phyloP scores from a whole-genome alignment of 768 basidiomycete species.

The Boletus vermiculosoides region DNA sequence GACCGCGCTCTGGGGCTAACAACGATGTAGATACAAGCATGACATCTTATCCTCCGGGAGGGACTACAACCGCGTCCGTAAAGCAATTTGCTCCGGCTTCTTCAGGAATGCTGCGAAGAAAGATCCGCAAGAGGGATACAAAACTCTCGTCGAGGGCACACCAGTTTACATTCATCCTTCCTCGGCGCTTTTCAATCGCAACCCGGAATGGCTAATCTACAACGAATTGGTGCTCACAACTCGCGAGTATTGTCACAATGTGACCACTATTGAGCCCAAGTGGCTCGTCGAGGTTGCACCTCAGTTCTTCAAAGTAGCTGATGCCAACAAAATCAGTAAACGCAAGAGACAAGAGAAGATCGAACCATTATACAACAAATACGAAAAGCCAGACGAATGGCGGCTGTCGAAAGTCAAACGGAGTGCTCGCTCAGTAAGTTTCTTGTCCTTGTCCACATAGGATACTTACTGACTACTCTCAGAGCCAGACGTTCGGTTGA shows the following conservation, averaged over 20 bases:
- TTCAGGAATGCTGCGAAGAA: slow-evolving; percentile 99
- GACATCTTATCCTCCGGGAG: slow-evolving; percentile 90
- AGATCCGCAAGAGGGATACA: slow-evolving; percentile 97
- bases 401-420: slow-evolving; percentile 88
- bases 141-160: slow-evolving; percentile 96
- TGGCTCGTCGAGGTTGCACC: slow-evolving; percentile 99
- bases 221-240: slow-evolving; percentile 96
- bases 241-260: slow-evolving; percentile 91
- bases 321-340: slow-evolving; percentile 96
- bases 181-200: slow-evolving; percentile 93
- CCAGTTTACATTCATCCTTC: slow-evolving; percentile 99
- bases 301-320: slow-evolving; percentile 98
- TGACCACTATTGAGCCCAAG: slow-evolving; percentile 95
- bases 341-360: slow-evolving; percentile 96
- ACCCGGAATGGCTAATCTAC: slow-evolving; percentile 95
- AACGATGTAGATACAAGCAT: slow-evolving; percentile 78
- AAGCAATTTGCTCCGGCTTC: slow-evolving; percentile 95
- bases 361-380: slow-evolving; percentile 93
- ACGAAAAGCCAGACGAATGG: slow-evolving; percentile 95
- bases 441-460: slow-evolving; percentile 16
- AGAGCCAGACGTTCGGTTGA: slow-evolving; percentile 92
- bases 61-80: slow-evolving; percentile 90
- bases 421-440: slow-evolving; percentile 74
- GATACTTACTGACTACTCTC: slow-evolving; percentile 17
- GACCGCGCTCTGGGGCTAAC: slow-evolving; percentile 3